Conservation (phyloP, 179 eudicot species). For the Beta lomatogona region DNA sequence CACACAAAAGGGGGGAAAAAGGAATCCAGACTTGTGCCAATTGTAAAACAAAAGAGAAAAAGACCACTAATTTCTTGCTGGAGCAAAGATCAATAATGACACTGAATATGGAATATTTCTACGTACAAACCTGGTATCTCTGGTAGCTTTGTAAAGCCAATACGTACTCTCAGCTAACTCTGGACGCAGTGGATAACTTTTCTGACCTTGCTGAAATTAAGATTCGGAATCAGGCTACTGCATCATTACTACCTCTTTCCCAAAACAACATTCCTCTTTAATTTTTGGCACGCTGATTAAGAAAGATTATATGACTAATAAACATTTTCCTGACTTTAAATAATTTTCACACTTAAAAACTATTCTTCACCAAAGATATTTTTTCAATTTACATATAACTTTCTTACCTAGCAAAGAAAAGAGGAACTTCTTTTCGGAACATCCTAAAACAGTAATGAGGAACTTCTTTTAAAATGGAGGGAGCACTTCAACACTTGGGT, state of each 20-base stretch:
- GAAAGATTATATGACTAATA: not conserved
- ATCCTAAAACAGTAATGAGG: not conserved
- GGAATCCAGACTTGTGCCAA: not conserved
- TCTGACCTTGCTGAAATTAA: constrained; percentile 85
- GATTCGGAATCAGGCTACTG: constrained; percentile 17
- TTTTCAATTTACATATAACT: not conserved
- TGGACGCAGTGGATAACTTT: constrained; percentile 95
- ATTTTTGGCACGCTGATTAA: not conserved
- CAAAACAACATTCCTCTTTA: not conserved
- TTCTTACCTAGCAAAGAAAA: not conserved
- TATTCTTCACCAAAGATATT: not conserved
- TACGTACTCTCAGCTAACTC: constrained; percentile 97
- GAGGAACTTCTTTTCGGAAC: not conserved
- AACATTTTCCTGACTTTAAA: not conserved
- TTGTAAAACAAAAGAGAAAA: not conserved
- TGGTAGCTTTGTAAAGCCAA: constrained; percentile 98
- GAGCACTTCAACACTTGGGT: not conserved
- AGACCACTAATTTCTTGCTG: not conserved
- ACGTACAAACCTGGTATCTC: constrained; percentile 75
- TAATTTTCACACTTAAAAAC: not conserved
- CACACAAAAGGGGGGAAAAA: not conserved
- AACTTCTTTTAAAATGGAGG: not conserved
- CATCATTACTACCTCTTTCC: not conserved
- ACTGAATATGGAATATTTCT: not conserved
- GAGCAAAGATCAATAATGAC: not conserved